Base-by-base conservation (phyloP, 768 basidiomycete genomes). In the Hypsizygus marmoreus region DNA sequence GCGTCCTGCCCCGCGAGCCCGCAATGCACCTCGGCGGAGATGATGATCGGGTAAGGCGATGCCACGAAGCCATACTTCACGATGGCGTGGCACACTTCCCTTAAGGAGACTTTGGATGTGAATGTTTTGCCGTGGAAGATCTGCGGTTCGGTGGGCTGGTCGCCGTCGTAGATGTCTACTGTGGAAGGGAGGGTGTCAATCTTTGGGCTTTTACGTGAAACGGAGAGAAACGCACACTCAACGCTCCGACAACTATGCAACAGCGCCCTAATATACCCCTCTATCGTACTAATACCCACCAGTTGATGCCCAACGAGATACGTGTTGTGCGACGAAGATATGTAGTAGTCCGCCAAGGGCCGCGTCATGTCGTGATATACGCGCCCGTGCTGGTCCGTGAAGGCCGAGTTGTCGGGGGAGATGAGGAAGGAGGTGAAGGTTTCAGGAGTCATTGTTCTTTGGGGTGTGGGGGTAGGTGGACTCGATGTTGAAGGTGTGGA, bases 1-100 rank as follows among this genome's bases (percentile, higher is more conserved):
- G 68, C 66, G 44, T 77, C 75, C 47, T 82, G 74, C 52, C 81
- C 76, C 29, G 80, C 76, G 4, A 72, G 70, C 2, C 79, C 75
- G 66, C 93, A 97, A 59, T 97, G 95, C 4, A 97, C 80, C 70
- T 99, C 97, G n/a, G 94, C 91, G 4, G 93, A 95, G 43, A 99
- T 90, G 68, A 99, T 91, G 63, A 99, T 79, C 0, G 97, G 97
- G 64, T 94, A 97, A 0, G 93, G 90, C 2, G 93, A 95, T 0
- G 90, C 82, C 35, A 92, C 84, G 59, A 99, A 98, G 1, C 90
- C 95, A 58, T 97, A 98, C 60, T 92, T 91, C 39, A 77, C 76
- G 61, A 98, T 91, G 0, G 92, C 90, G 37, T 81, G 72, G 61
- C 92, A 92, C 36, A 94, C 83, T 50, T 90, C 88, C 13, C 91